A percentile compares a stretch with the other conserved stretches of the same genome.
Evolutionary conservation across 441 rosid genomes (phyloP).

Genomic region (Syzygium malaccense): DNA sequence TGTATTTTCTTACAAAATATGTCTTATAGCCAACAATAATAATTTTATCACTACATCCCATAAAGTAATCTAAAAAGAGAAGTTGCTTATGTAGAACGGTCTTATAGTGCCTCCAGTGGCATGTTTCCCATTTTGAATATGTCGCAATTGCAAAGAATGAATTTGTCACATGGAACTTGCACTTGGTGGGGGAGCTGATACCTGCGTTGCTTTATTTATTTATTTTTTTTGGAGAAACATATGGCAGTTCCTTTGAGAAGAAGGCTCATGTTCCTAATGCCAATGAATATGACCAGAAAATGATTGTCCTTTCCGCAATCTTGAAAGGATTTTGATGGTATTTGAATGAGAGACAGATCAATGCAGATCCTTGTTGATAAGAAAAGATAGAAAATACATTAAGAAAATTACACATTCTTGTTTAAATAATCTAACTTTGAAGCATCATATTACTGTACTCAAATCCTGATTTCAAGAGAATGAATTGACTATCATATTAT

Average conservation of each 20-base stretch:
- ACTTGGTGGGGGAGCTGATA: background rate
- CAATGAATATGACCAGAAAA: background rate
- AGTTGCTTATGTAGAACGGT: background rate
- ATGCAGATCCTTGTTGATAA: background rate
- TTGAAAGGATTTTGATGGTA: background rate
- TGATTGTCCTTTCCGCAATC: background rate
- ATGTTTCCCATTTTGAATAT: background rate
- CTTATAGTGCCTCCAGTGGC: background rate
- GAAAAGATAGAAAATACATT: background rate
- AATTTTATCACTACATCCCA: background rate
- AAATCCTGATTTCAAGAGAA: background rate
- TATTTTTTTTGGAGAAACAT: background rate
- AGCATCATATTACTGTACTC: background rate
- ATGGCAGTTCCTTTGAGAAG: background rate
- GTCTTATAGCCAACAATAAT: background rate
- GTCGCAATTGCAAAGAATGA: background rate
- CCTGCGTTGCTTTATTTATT: background rate
- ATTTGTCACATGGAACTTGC: background rate
- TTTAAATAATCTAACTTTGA: background rate
- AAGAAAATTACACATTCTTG: background rate
- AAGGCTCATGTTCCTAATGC: background rate
- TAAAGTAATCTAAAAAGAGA: background rate
- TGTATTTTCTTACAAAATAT: background rate
- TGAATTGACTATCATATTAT: background rate
- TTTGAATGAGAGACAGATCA: background rate